phyloP scores from a whole-genome alignment of 1,284 basidiomycete species.

The Ganoderma leucocontextum region DNA sequence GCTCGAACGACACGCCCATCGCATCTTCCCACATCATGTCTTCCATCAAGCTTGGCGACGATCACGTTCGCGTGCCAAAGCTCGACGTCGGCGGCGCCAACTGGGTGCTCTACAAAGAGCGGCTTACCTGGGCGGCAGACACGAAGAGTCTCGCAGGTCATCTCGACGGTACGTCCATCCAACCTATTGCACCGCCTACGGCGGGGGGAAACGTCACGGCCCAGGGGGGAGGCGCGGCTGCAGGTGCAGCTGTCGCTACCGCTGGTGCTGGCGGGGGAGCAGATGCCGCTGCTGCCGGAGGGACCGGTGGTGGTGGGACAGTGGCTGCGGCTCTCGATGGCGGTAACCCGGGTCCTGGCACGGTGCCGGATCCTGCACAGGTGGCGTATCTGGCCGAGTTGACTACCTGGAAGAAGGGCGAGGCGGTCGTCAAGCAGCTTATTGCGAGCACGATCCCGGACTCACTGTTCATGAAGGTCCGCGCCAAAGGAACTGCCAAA shows the following conservation, averaged over 20 bases:
- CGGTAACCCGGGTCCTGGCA: not conserved
- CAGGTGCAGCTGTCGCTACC: conserved; percentile 23
- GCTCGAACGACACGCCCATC: not conserved
- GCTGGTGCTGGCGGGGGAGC: not conserved
- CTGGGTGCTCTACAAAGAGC: conserved; percentile 24
- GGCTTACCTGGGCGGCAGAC: no score
- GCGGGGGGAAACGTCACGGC: not conserved
- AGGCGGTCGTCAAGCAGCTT: conserved; percentile 25
- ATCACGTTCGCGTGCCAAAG: conserved; percentile 1
- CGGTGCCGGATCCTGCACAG: not conserved
- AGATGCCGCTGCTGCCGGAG: no score
- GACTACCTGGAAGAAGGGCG: conserved; percentile 23
- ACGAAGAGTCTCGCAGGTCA: no score
- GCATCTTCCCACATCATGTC: conserved; percentile 1
- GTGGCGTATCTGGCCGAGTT: conserved; percentile 9
- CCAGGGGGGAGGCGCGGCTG: conserved; percentile 6
- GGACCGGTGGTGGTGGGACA: not conserved
- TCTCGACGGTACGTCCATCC: no score
- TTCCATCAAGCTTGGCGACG: no score
- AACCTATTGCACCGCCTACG: no score
- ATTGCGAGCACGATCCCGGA: conserved; percentile 25
- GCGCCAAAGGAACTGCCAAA: no score
- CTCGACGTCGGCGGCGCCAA: conserved; percentile 22
- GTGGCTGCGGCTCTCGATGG: not conserved
- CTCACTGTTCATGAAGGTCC: conserved; percentile 25